Percentiles rank a stretch among this genome's conserved stretches.
These are phyloP conservation scores for Metschnikowia sp. DNA, from an alignment of 805 yeast species.

Conservation along the genomic window DNA sequence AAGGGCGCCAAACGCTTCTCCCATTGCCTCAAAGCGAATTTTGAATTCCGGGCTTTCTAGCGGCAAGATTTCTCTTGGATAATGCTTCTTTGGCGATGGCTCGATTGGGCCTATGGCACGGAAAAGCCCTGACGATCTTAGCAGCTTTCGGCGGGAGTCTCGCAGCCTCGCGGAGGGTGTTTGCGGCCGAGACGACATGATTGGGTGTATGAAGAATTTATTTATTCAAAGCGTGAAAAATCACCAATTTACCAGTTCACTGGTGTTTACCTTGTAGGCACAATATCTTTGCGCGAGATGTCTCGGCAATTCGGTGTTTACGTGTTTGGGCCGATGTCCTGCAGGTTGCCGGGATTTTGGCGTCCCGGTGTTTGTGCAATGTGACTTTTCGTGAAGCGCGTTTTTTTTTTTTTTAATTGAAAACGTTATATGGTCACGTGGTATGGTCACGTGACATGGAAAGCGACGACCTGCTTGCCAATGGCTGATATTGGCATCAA, in stretches of 20 bases:
- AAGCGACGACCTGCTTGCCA: too few relatives aligned
- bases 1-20: conserved; percentile 51
- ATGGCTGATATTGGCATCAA: too few relatives aligned
- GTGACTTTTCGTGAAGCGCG: too few relatives aligned
- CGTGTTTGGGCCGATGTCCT: conserved; percentile 3
- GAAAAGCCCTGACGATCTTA: conserved; percentile 22
- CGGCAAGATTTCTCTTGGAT: conserved; percentile 43
- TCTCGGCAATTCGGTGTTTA: conserved; percentile 5
- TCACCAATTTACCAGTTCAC: background rate
- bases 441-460: too few relatives aligned
- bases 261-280: too few relatives aligned
- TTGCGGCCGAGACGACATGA: conserved; percentile 9
- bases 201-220: background rate
- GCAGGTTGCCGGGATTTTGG: background rate
- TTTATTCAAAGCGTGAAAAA: background rate
- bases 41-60: conserved; percentile 36
- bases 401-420: too few relatives aligned
- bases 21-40: conserved; percentile 35
- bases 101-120: conserved; percentile 24
- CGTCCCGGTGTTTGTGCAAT: too few relatives aligned
- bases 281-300: background rate
- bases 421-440: too few relatives aligned
- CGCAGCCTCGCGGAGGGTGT: conserved; percentile 9
- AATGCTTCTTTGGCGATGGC: conserved; percentile 42
- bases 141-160: conserved; percentile 20